Evolutionary conservation across 202 grass and related monocot genomes (phyloP), one percentile per base, ranked within the genome.

Genomic region (Eragrostis tef): DNA sequence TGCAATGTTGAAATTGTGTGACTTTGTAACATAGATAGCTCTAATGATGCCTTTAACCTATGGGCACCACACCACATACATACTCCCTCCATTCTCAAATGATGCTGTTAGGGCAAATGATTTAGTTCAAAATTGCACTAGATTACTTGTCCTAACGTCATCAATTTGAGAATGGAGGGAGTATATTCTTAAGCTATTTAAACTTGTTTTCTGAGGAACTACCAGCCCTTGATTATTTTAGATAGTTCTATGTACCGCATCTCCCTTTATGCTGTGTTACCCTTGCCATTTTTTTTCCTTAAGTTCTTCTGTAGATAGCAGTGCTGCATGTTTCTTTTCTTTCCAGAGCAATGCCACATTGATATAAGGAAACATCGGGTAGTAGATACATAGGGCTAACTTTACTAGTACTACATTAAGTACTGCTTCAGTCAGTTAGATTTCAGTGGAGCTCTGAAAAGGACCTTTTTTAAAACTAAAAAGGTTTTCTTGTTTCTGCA

Each of bases 391-490:
- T 31, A 11, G 11, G 26, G 26, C 6, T 15, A 64, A 24, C 54
- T 74, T 75, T 45, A 64, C 14, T 71, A 1, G 9, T 57, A 54
- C 19, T 56, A 57, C 19, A 59, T 1, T 2, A 73, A 58, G 20
- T 31, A 31, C 29, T 31, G 3, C 29, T 31, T 31, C 29, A 31
- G 29, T 31, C 29, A 31, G n/a, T n/a, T 21, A 61, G 36, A 19
- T 71, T 62, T 76, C 4, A 71, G 58, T 73, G 68, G 29, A 81
- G n/a, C 54, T 77, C 11, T 83, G 21, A 68, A 51, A 15, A 27
- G n/a, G 29, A 31, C 29, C 14, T 61, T 61, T 61, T 26, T 13
- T 3, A 9, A 22, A 58, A 34, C 34, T 39, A 39, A 39, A 39
- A 3, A 39, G 34, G 1, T 39, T 39, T 39, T 5, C 6, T 39